Conservation (phyloP, 345 rosid genomes). For the Populus alba region DNA sequence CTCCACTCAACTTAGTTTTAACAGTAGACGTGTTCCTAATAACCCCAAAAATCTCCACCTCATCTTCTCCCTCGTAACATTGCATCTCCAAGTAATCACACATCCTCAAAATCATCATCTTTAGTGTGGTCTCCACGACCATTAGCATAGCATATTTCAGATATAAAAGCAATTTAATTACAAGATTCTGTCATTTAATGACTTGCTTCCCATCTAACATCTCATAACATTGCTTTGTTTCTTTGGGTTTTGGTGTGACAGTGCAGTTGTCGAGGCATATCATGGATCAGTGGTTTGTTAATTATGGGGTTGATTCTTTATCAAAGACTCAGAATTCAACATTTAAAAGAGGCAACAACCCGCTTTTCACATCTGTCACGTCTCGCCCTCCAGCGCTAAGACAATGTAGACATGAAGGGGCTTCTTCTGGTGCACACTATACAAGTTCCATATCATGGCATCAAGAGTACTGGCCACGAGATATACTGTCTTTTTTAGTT, state of each 20-base stretch:
- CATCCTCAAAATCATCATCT: conserved; percentile 28
- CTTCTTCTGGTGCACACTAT: conserved; percentile 17
- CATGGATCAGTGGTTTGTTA: conserved; percentile 52
- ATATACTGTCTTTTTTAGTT: too few relatives aligned
- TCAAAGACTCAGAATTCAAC: conserved; percentile 40
- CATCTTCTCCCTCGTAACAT: conserved; percentile 35
- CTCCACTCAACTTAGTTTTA: conserved; percentile 49
- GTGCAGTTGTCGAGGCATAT: conserved; percentile 31
- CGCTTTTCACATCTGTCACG: conserved; percentile 25
- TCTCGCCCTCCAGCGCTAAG: conserved; percentile 39
- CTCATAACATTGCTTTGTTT: conserved; percentile 7
- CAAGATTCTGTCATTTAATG: conserved; percentile 15
- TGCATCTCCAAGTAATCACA: conserved; percentile 21
- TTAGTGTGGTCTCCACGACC: conserved; percentile 35
- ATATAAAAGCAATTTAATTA: conserved; percentile 14
- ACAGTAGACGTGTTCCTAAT: neutral
- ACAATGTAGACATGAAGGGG: conserved; percentile 32
- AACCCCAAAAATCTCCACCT: conserved; percentile 32
- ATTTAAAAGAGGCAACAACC: conserved; percentile 24
- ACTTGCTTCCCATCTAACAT: conserved; percentile 12
- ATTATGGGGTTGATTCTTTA: conserved; percentile 38
- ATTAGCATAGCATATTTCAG: conserved; percentile 9
- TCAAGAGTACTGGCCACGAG: conserved; percentile 14
- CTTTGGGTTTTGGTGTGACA: conserved; percentile 36
- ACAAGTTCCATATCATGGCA: conserved; percentile 16